Evolutionary conservation across 257 asterid species (phyloP).

Genomic region (Nicotiana attenuata): DNA sequence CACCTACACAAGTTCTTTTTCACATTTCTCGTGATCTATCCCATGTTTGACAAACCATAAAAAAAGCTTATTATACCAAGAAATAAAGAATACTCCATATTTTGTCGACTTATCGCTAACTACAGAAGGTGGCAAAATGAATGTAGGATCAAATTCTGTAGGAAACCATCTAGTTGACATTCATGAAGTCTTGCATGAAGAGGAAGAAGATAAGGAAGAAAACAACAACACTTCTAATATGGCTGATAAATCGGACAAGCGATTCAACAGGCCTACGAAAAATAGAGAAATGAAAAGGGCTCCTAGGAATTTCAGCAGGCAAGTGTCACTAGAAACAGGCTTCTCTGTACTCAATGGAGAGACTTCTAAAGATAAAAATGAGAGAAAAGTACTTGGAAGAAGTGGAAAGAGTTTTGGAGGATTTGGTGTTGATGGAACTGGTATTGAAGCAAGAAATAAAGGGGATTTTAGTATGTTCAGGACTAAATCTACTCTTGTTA

Average conservation of each 20-base stretch:
- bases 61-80: background rate
- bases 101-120: background rate
- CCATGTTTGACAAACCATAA: background rate
- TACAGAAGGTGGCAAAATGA: conserved; percentile 25
- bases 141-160: conserved; percentile 33
- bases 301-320: conserved; percentile 46
- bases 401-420: conserved; percentile 83
- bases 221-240: background rate
- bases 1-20: background rate
- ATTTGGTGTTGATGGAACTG: conserved; percentile 34
- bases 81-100: background rate
- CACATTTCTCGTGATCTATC: conserved; percentile 31
- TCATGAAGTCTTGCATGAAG: conserved; percentile 52
- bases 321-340: conserved; percentile 82
- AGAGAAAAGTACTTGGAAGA: conserved; percentile 40
- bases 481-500: conserved; percentile 55
- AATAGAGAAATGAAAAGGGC: conserved; percentile 32
- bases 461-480: conserved; percentile 64
- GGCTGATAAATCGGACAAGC: conserved; percentile 23
- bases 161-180: conserved; percentile 57
- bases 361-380: conserved; percentile 25
- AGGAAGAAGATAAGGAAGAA: conserved; percentile 29
- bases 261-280: conserved; percentile 16
- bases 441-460: conserved; percentile 33
- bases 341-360: conserved; percentile 59